Base-by-base conservation (phyloP, 164 flowering plant species). In the Amborella trichopoda region DNA sequence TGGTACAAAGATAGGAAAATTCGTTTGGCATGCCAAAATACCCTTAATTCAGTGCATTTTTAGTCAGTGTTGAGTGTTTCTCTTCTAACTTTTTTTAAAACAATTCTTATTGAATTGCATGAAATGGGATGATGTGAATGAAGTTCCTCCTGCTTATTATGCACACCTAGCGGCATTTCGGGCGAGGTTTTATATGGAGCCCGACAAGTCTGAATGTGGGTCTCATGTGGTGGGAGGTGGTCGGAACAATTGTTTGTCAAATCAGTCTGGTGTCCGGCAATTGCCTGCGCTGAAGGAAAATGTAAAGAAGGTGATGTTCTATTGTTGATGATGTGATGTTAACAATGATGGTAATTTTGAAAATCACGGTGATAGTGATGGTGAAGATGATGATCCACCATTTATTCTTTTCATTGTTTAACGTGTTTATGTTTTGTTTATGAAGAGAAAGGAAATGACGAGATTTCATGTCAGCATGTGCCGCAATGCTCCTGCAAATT, bases 91-190 rank as follows among this genome's bases (percentile, higher is more conserved):
- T 13, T 23, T 34, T 11, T 23, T 19, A 23, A 3, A 9, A 12
- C 4, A 11, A 3, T 6, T 3, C 20, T 23, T 14, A 19, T 30
- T 18, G 13, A 24, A 10, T 19, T 11, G 9, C n/a, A 11, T 5
- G 27, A 10, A 13, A 10, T 10, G 25, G 5, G 12, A 18, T 40
- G n/a, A 18, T 11, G 13, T 43, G 8, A 10, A 21, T 67, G 75
- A 79, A 83, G 97, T 89, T 18, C 95, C 97, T 11, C 95, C 97
- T 3, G 94, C 80, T 0, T 85, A 80, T 38, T 89, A 89, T 60
- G 95, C 95, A 0, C 94, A 89, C 54, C 40, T 80, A 4, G 82
- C 79, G 0, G 95, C 97, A 0, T 78, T 74, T 16, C 67, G 94
- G 0, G 95, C 94, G 0, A 72, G 90, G 0, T 69, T 69, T 10